Evolutionary conservation across 768 basidiomycete genomes (phyloP).

Genomic region (Termitomyces sp.): DNA sequence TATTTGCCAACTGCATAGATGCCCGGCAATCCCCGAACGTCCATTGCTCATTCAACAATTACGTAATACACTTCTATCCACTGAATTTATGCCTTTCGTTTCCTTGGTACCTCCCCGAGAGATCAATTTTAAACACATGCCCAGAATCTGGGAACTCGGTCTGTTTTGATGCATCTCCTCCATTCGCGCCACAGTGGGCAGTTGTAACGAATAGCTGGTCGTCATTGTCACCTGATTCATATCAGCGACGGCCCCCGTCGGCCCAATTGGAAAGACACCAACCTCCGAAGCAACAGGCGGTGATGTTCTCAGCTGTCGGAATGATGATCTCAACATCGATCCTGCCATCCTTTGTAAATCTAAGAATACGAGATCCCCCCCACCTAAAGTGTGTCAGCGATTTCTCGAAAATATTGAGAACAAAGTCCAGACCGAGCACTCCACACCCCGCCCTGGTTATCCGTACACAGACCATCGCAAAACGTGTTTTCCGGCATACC

Average conservation of each 20-base stretch:
- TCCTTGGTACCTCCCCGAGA: conserved; percentile 39
- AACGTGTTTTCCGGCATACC: conserved; percentile 46
- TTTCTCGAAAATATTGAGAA: not conserved
- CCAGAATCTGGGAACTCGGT: conserved; percentile 50
- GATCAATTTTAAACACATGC: conserved; percentile 47
- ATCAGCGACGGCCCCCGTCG: not conserved
- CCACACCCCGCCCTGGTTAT: conserved; percentile 61
- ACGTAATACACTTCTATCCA: conserved; percentile 18
- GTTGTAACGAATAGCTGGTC: conserved; percentile 64
- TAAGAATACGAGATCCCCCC: conserved; percentile 57
- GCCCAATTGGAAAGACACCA: conserved; percentile 3
- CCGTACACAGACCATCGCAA: conserved; percentile 65
- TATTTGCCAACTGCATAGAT: conserved; percentile 41
- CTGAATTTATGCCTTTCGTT: conserved; percentile 27
- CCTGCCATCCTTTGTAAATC: conserved; percentile 48
- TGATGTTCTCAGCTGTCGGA: conserved; percentile 59
- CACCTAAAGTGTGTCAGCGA: conserved; percentile 35
- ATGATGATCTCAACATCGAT: conserved; percentile 54
- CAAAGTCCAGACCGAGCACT: conserved; percentile 40
- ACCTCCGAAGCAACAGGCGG: conserved; percentile 71
- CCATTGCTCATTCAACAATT: conserved; percentile 1
- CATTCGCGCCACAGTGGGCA: conserved; percentile 55
- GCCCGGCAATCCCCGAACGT: conserved; percentile 29
- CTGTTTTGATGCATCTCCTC: conserved; percentile 48
- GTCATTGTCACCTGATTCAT: conserved; percentile 42